Percentiles rank a stretch among this genome's conserved stretches.
Evolutionary conservation across 1,139 yeast genomes (phyloP).

Genomic region (Kodamaea arcana): DNA sequence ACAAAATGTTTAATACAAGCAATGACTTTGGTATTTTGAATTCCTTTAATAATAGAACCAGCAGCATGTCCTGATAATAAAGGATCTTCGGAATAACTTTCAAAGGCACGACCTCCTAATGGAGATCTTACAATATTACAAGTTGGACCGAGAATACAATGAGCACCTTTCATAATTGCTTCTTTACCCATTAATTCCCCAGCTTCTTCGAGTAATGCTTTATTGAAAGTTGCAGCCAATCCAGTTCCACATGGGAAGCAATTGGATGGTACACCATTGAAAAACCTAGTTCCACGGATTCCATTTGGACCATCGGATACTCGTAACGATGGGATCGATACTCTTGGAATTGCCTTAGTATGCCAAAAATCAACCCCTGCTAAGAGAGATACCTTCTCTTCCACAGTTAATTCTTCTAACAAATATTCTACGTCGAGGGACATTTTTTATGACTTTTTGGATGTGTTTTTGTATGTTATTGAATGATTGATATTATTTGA

Average conservation of each 20-base stretch:
- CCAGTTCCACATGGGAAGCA: constrained; percentile 42
- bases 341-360: constrained; percentile 15
- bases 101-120: constrained; percentile 63
- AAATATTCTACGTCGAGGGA: constrained; percentile 16
- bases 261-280: constrained; percentile 45
- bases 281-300: constrained; percentile 47
- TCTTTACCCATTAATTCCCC: constrained; percentile 49
- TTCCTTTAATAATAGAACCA: constrained; percentile 47
- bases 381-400: constrained; percentile 17
- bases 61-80: constrained; percentile 53
- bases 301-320: constrained; percentile 54
- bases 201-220: constrained; percentile 35
- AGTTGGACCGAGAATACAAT: constrained; percentile 53
- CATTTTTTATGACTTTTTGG: too few relatives aligned
- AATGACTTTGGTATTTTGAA: constrained; percentile 48
- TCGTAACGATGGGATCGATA: constrained; percentile 17
- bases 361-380: constrained; percentile 23
- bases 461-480: too few relatives aligned
- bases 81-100: constrained; percentile 62
- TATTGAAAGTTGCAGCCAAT: constrained; percentile 19
- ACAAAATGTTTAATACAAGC: constrained; percentile 61
- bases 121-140: constrained; percentile 57
- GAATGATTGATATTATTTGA: too few relatives aligned
- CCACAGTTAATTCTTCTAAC: constrained; percentile 15
- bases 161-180: constrained; percentile 46